Evolutionary conservation across 805 yeast genomes (phyloP), one percentile per base, ranked within the genome.

Genomic region (Metschnikowia baotianmanensis): DNA sequence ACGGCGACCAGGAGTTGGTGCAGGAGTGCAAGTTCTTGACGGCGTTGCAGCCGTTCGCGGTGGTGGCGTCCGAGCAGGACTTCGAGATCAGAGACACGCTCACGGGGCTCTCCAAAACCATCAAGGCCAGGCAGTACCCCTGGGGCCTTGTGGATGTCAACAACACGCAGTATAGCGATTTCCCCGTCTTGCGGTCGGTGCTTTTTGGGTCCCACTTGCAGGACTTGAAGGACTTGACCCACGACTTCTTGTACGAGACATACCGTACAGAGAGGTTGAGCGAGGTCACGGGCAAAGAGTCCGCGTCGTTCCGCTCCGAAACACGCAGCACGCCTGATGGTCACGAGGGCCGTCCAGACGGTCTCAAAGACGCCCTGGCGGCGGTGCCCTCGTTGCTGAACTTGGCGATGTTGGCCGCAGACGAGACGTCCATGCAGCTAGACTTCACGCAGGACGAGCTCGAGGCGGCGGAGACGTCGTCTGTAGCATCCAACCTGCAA

Each of bases 171-270:
- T 65, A 63, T 52, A 69, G 77, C 28, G 84, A 79, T 54, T 78
- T 79, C 57, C 62, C 79, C 7, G 57, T 76, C 13, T 66, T 86
- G 54, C 80, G 83, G 48, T 75, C 82, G 34, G 91, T 85, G 3
- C 59, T 86, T 29, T 77, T 86, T 56, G 95, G 95, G 6, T 77
- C 90, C n/a, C 95, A 87, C 58, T 67, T 86, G 50, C 84, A 81
- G 58, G 93, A 85, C 55, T 77, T 85, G 56, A 84, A 85, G 63
- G 95, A 86, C 55, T 69, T 84, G 44, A 86, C 95, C 21, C 88
- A 83, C 53, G 86, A 80, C 52, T 71, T 80, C 62, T 64, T 85
- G 40, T 85, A 85, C 61, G 95, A 85, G 57, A 80, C 82, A 43
- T 85, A 84, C 59, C 77, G 96, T 65, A 82, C 93, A 16, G 90